Conservation (phyloP, 345 rosid species). For the Capsella bursapastoris region DNA sequence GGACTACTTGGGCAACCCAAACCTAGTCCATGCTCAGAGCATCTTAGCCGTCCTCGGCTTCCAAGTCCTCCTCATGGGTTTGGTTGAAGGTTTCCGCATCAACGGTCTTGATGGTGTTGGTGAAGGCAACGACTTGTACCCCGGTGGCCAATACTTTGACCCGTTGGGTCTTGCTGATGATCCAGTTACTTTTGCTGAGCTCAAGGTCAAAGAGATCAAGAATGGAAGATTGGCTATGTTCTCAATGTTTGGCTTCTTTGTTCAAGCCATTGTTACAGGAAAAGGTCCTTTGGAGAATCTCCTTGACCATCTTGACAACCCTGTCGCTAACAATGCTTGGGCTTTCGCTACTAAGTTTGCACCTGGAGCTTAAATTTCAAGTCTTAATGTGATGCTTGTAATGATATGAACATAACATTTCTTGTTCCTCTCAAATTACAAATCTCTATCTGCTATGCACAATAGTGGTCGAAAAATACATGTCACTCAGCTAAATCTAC, state of each 20-base stretch:
- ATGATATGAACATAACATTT: conserved; percentile 46
- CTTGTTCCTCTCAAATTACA: conserved; percentile 38
- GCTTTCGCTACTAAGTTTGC: conserved; percentile 92
- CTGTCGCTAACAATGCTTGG: conserved; percentile 98
- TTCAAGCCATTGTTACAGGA: conserved; percentile 93
- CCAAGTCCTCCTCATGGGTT: conserved; percentile 92
- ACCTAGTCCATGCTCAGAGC: conserved; percentile 97
- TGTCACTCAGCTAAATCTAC: conserved; percentile 41
- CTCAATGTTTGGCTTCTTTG: conserved; percentile 98
- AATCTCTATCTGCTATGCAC: conserved; percentile 43
- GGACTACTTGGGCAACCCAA: conserved; percentile 98
- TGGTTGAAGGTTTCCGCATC: conserved; percentile 93
- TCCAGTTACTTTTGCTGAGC: conserved; percentile 83
- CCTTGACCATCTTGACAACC: conserved; percentile 88
- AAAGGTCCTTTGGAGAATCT: conserved; percentile 96
- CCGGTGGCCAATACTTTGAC: conserved; percentile 89
- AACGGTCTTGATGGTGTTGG: conserved; percentile 93
- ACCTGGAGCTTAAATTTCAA: conserved; percentile 66
- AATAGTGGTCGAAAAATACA: conserved; percentile 16
- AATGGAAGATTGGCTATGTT: conserved; percentile 96
- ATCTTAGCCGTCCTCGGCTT: conserved; percentile 87
- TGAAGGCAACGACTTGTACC: conserved; percentile 93
- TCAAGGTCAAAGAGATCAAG: conserved; percentile 97
- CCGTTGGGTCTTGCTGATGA: conserved; percentile 92
- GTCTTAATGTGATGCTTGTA: conserved; percentile 22